Evolutionary conservation across 345 rosid genomes (phyloP), one percentile per base, ranked within the genome.

Genomic region (Camelina sativa): DNA sequence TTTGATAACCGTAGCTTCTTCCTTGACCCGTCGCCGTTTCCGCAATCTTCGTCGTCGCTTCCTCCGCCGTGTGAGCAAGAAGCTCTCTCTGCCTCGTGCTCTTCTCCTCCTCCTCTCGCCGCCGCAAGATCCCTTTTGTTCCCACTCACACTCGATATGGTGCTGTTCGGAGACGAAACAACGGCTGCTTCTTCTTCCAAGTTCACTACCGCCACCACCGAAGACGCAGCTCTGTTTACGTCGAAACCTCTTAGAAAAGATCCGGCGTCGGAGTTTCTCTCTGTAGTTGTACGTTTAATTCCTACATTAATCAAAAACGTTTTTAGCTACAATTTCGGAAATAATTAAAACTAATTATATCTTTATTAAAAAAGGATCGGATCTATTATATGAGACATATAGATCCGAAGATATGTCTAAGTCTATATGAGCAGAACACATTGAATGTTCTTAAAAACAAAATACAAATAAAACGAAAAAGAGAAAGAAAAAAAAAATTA

Each of bases 1-100:
- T 87, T 91, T 1, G 96, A 84, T 35, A 93, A 79, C 69, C 98
- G 84, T 34, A 92, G 93, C 72, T 92, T 92, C 80, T 93, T 93
- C 78, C 96, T 86, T 3, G 89, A 81, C 2, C 82, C 92, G 25
- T 85, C 93, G 4, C 89, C 89, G 35, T 58, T 86, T 11, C 84
- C 87, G 3, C 87, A 86, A 54, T 93, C 95, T 37, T 89, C 97
- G 1, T 88, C 95, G 13, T 89, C 96, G 41, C 91, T 88, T 22
- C 83, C 89, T 0, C 75, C 74, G 34, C 58, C 65, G 2, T 70
- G 85, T 28, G 96, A 91, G 80, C 91, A 85, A 1, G 98, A 91
- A 48, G 85, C 74, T 70, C 88, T 86, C 76, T 89, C 97, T 0
- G 82, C 87, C 58, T 91, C 97, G 15, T 65, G 74, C 52, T 83